These are phyloP conservation scores for Sporothrix brasiliensis DNA, from an alignment of 2,329 filamentous ascomycete species.

Conservation along the genomic window DNA sequence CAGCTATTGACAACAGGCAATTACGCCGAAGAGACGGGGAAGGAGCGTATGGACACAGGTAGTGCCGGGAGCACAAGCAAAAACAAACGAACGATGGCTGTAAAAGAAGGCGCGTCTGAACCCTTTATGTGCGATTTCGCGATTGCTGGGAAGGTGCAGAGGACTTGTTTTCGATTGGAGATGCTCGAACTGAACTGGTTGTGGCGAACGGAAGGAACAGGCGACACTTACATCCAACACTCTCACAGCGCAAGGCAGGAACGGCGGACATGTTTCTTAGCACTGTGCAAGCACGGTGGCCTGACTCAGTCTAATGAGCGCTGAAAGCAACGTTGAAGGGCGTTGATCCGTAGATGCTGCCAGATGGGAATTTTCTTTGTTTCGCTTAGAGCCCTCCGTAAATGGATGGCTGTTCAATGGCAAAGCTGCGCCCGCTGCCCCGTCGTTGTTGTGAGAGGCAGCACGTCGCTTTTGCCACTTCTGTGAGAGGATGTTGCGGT, in stretches of 20 bases:
- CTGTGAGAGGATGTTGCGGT: neutral
- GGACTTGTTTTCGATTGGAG: neutral
- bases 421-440: neutral
- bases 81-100: neutral
- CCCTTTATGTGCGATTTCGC: neutral
- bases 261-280: neutral
- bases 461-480: neutral
- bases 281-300: conserved; percentile 20
- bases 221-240: neutral
- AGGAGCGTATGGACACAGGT: neutral
- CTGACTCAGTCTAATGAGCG: conserved; percentile 9
- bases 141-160: neutral
- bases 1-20: neutral
- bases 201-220: neutral
- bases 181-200: neutral
- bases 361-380: neutral
- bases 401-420: neutral
- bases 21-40: conserved; percentile 6
- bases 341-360: neutral
- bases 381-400: neutral
- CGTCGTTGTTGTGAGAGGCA: neutral
- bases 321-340: neutral
- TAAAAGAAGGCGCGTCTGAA: neutral
- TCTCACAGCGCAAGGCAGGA: neutral
- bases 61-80: neutral